phyloP scores from a whole-genome alignment of 495 filamentous ascomycete species.

The Neurospora sp. region DNA sequence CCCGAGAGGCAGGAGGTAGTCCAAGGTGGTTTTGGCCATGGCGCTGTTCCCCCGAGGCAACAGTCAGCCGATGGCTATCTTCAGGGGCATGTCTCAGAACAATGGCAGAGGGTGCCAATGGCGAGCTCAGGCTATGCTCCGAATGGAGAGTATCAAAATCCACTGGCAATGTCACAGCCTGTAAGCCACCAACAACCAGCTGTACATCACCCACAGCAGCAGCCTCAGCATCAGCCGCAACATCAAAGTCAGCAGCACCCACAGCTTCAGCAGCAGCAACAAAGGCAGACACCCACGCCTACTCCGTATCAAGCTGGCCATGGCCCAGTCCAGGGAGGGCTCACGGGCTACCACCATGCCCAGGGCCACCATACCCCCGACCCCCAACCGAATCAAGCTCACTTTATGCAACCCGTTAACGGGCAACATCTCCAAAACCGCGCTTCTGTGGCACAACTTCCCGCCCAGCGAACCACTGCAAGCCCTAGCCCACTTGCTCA shows the following conservation, averaged over 20 bases:
- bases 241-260: conserved; percentile 23
- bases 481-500: conserved; percentile 7
- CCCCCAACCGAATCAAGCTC: conserved; percentile 7
- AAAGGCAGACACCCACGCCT: conserved; percentile 5
- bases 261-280: conserved; percentile 19
- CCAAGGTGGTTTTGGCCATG: conserved; percentile 8
- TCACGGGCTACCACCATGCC: conserved; percentile 8
- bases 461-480: conserved; percentile 4
- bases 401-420: conserved; percentile 6
- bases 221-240: conserved; percentile 21
- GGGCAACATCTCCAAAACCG: conserved; percentile 11
- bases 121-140: conserved; percentile 9
- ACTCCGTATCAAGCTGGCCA: conserved; percentile 5
- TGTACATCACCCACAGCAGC: not conserved
- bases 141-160: conserved; percentile 15
- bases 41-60: not conserved
- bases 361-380: conserved; percentile 5
- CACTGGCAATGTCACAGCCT: conserved; percentile 11
- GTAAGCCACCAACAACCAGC: conserved; percentile 5
- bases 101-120: conserved; percentile 14
- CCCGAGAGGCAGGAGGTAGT: conserved; percentile 7
- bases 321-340: not conserved
- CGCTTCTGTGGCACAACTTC: conserved; percentile 4
- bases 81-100: conserved; percentile 6
- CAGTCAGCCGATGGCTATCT: conserved; percentile 10